Evolutionary conservation across 1,284 basidiomycete species (phyloP), one percentile per base, ranked within the genome.

Genomic region (Mycocalia duriaeana): DNA sequence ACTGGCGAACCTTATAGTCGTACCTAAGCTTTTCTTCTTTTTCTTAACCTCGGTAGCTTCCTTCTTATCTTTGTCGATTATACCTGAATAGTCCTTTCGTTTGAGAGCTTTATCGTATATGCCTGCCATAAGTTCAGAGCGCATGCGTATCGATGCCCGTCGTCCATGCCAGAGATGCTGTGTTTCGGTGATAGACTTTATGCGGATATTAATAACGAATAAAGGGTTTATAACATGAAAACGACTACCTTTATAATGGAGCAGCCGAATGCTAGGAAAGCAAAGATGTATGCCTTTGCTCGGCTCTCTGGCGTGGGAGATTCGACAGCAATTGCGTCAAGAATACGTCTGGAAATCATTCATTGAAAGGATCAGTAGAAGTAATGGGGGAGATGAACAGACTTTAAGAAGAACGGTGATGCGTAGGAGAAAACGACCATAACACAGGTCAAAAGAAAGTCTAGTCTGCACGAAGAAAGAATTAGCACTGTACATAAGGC

Each of bases 61-160:
- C 40, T 52, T 43, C 42, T 73, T 73, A 24, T 76, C 72, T 55
- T 69, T 77, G 40, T 81, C 74, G 2, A 89, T 69, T 19, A 91
- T 73, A 0, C 91, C 92, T 0, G 88, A 88, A 49, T 85, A 85
- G 62, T 96, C 92, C 60, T 84, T 87, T 22, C 91, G 73, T 61
- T 87, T 87, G 34, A 96, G 70, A 0, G 93, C 85, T 65, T 96
- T 96, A 62, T 93, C 88, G 59, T 94, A 97, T 46, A 96, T 88
- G 0, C 86, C 73, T 0, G 87, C 77, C 74, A 88, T 91, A 13
- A 94, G 73, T 64, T 87, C 82, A 4, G 79, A 75, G 14, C 85
- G 79, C 19, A 88, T 77, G 19, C 89, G 72, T 7, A 85, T 82
- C 7, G 74, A 64, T 0, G 82, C 86, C n/a, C 89, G 76, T 19